Evolutionary conservation across 306 rosid genomes (phyloP), one percentile per base, ranked within the genome.

Genomic region (Sicyos baderoa): DNA sequence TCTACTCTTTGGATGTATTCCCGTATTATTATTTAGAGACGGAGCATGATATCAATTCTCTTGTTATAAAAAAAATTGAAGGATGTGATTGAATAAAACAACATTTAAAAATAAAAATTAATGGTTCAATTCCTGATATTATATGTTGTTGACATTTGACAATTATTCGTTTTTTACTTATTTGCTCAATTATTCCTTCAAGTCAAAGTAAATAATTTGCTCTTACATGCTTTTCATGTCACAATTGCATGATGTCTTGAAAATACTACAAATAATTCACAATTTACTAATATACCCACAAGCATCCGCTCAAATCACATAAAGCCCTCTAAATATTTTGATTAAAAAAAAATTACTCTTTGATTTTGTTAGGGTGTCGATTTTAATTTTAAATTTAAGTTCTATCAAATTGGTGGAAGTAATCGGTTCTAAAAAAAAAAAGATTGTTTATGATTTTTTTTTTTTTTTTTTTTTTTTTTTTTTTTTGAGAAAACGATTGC

Each of bases 211-310:
- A 29, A 32, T 32, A 29, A 59, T 59, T 59, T 59, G 66, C 14
- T 59, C 66, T 32, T 32, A 59, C 66, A 59, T 59, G 47, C 47
- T 59, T 59, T 29, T 59, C 66, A 59, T 32, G 10, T 59, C 66
- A 59, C 17, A 59, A 29, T 59, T 32, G 7, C 66, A 29, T 29
- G 7, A 6, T 15, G 32, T 15, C 13, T 58, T 58, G 1, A 29
- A 6, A 15, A 27, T 58, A 15, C 4, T 2, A 58, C 44, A 59
- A 29, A 29, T 0, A 25, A 52, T 17, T 3, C 23, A 52, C 4
- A n/a, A n/a, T 52, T 52, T 11, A 52, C 22, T 52, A 52, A 52
- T 52, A 52, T 52, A 52, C 56, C 56, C 56, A 6, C 56, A 17
- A 52, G 8, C 56, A 52, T n/a, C 21, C 18, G 3, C 17, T 16